Base-by-base conservation (phyloP, 306 rosid genomes). In the Prunus salicina region DNA sequence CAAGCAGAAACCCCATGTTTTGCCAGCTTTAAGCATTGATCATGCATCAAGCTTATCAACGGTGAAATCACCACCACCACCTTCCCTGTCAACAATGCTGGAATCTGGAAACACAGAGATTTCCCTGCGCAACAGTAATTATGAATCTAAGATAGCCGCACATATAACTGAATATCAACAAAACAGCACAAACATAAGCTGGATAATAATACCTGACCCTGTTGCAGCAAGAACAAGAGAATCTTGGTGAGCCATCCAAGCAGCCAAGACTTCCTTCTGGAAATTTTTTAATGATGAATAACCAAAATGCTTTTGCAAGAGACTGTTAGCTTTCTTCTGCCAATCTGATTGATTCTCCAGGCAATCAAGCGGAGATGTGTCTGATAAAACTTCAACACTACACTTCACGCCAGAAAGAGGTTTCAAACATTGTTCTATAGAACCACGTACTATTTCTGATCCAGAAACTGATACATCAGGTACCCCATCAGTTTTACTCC, bases 1-100 rank as follows among this genome's bases (percentile, higher is more conserved):
- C 98, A 94, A 60, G 97, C 93, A 76, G 89, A 88, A 74, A 94
- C 72, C 43, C 96, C 92, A 61, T 89, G 91, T 64, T 69, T 86
- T 65, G 88, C 91, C 64, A 94, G 86, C 78, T 89, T 94, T 74
- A 92, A 86, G 86, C 98, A 94, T 41, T 94, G 98, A 81, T 94
- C 98, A 32, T 94, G 97, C 98, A 94, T 94, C 86, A 94, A 81
- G 74, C 98, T 94, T 79, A 94, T 91, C 77, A 94, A 86, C 8
- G 98, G 98, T 2, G 98, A 94, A 81, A 94, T 91, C 75, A 91
- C 98, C 83, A 94, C 93, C 61, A 94, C 98, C 82, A 94, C 97
- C 78, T 89, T 91, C 87, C 98, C 95, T 10, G 96, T 89, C 74
- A 94, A 81, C 84, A 94, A 75, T 60, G 96, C 94, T 62, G 98